Base-by-base conservation (phyloP, 768 basidiomycete genomes). In the Phylloporus arenicola region DNA sequence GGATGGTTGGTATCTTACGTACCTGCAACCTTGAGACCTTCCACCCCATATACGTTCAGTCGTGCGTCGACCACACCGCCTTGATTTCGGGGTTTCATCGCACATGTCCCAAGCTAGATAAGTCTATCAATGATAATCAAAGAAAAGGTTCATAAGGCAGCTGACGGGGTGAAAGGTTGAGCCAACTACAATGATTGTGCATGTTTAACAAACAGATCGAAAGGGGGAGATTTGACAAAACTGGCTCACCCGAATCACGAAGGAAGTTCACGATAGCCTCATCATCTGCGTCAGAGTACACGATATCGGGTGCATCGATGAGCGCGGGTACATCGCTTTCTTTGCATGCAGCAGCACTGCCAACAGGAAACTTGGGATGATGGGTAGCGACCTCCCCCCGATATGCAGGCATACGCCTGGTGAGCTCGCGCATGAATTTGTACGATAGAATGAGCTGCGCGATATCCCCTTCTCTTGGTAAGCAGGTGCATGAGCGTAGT, bases 41-140 rank as follows among this genome's bases (percentile, higher is more conserved):
- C 51, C 2, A 82, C 73, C 0, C 82, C 82, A 53, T 86, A 83
- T 11, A 86, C 83, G 50, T 81, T 82, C 43, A 86, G 63, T 22
- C 69, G 69, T 5, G 74, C 47, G 57, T 87, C 83, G 3, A 86
- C 81, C 6, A 88, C 85, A 7, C 85, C 86, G 0, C 76, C 76
- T 25, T 75, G 43, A 11, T 78, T 71, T 3, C 76, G 73, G 0
- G 80, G 74, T 61, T 83, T 84, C 84, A 86, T 86, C 0, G 83
- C 76, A 51, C 82, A 84, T 0, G 83, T 86, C 35, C 83, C 83
- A 6, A 82, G 68, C 81, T 83, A 19, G 2, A 27, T 34, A 3
- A 12, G 5, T n/a, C 4, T 22, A n/a, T 40, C 20, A 40, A 19
- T 6, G 12, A 1, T 11, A 33, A 13, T 17, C 17, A 27, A 22